These are phyloP conservation scores for Fraxinus ornus DNA, from an alignment of 305 asterid genomes.

Conservation along the genomic window DNA sequence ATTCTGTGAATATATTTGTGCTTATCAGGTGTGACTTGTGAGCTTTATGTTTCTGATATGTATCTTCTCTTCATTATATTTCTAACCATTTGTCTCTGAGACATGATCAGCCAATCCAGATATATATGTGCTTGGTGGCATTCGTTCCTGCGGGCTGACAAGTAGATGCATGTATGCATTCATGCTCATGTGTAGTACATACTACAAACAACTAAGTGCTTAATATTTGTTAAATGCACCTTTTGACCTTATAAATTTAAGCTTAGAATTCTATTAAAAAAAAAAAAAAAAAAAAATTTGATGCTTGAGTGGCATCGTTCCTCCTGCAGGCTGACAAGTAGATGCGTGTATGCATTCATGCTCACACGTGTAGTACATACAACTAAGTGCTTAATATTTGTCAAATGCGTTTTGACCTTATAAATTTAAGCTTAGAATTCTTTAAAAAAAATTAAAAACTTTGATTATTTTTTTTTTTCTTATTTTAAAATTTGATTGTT, in stretches of 20 bases:
- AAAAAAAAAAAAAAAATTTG: too few species aligned
- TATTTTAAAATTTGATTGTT: slow-evolving; percentile 1
- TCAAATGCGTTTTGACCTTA: slow-evolving; percentile 3
- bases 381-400: not conserved
- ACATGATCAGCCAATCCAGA: not conserved
- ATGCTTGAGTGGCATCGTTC: too few species aligned
- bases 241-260: not conserved
- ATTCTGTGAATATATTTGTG: not conserved
- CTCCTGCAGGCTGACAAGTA: too few species aligned
- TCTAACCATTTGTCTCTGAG: not conserved
- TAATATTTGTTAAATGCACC: not conserved
- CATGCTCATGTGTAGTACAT: not conserved
- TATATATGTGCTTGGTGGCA: not conserved
- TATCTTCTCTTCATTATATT: not conserved
- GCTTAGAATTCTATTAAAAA: too few species aligned
- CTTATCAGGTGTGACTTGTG: not conserved
- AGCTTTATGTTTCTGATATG: not conserved
- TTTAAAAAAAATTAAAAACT: not conserved
- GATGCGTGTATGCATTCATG: too few species aligned
- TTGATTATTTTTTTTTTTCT: not conserved
- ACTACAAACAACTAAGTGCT: not conserved
- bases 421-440: slow-evolving; percentile 7
- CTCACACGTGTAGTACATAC: not conserved
- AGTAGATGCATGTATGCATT: not conserved
- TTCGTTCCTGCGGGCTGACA: not conserved